Conservation (phyloP, 345 rosid genomes). For the Gossypium australe region DNA sequence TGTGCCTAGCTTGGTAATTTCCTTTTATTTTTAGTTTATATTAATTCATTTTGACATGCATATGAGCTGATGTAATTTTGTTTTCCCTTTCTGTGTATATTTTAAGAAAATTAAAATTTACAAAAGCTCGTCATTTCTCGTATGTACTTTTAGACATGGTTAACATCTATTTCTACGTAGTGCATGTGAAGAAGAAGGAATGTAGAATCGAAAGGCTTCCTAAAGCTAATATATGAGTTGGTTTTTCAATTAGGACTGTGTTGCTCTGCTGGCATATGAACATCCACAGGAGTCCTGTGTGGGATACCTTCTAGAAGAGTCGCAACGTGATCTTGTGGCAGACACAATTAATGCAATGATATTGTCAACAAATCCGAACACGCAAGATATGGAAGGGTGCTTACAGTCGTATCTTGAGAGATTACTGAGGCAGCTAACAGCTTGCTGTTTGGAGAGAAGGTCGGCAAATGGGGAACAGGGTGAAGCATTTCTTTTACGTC, state of each 20-base stretch:
- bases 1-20: not conserved
- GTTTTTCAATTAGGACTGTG: slow-evolving; percentile 53
- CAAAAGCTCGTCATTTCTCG: not conserved
- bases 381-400: slow-evolving; percentile 43
- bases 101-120: not conserved
- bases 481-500: slow-evolving; percentile 66
- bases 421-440: slow-evolving; percentile 76
- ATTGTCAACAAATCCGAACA: slow-evolving; percentile 57
- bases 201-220: not conserved
- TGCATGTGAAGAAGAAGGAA: not conserved
- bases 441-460: slow-evolving; percentile 67
- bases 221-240: not conserved
- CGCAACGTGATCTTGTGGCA: slow-evolving; percentile 81
- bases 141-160: not conserved
- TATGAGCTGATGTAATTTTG: not conserved
- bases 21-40: not conserved
- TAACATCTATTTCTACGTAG: slow-evolving; percentile 4
- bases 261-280: slow-evolving; percentile 75
- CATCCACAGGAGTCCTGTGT: slow-evolving; percentile 55
- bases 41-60: not conserved
- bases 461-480: slow-evolving; percentile 70
- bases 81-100: not conserved
- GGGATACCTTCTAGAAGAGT: slow-evolving; percentile 66
- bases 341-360: slow-evolving; percentile 80
- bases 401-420: slow-evolving; percentile 64